Evolutionary conservation across 768 basidiomycete species (phyloP).

Genomic region (Coprinopsis marcescibilis): DNA sequence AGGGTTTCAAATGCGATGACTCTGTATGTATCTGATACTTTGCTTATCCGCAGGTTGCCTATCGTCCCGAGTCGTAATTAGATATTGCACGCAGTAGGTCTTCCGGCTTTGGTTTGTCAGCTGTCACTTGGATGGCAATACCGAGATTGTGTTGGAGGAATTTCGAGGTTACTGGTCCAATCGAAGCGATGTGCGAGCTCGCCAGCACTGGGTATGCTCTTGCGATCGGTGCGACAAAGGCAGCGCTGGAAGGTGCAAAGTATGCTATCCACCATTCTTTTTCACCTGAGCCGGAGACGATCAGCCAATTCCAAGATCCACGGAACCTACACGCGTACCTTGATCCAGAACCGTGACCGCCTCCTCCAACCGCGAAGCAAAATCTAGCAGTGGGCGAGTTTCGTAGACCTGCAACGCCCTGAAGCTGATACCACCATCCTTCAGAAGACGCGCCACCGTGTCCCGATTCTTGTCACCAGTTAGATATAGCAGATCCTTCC

Average conservation of each 20-base stretch:
- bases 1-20: no score
- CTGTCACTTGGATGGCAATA: conserved; percentile 9
- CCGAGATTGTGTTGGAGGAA: conserved; percentile 14
- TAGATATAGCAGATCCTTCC: conserved; percentile 55
- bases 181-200: conserved; percentile 12
- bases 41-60: no score
- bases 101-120: conserved; percentile 15
- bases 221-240: conserved; percentile 12
- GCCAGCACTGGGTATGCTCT: conserved; percentile 1
- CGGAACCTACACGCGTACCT: neutral
- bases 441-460: conserved; percentile 49
- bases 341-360: conserved; percentile 19
- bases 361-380: conserved; percentile 37
- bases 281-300: neutral
- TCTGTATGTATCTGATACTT: no score
- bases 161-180: conserved; percentile 15
- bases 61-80: conserved; percentile 4
- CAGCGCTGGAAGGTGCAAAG: conserved; percentile 18
- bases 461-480: conserved; percentile 87
- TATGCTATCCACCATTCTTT: conserved; percentile 18
- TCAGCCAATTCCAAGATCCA: neutral
- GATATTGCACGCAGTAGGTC: conserved; percentile 11
- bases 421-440: conserved; percentile 37
- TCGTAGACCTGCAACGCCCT: conserved; percentile 61
- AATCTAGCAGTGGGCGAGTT: conserved; percentile 52